Evolutionary conservation across 225 moss, liverwort and hornwort genomes (phyloP).

Genomic region (Physcomitrium patens): DNA sequence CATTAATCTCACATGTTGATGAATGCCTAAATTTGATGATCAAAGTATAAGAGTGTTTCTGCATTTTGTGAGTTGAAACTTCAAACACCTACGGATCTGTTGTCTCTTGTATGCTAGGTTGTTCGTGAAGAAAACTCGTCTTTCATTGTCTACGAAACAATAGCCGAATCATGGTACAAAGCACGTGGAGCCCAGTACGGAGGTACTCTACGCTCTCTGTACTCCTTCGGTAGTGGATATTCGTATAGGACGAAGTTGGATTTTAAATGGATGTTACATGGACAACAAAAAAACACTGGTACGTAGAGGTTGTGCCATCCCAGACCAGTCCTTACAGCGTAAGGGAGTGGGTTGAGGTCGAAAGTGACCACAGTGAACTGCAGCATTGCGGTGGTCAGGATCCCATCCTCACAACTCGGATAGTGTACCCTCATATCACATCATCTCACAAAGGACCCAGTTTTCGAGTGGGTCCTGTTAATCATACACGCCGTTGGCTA

Average conservation of each 20-base stretch:
- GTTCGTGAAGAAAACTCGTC: neutral
- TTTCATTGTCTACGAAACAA: constrained; percentile 5
- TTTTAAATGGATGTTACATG: neutral
- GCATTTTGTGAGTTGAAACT: neutral
- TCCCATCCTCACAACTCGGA: constrained; percentile 11
- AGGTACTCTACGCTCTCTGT: constrained; percentile 17
- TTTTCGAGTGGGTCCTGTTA: neutral
- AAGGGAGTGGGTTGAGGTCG: constrained; percentile 34
- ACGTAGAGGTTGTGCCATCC: neutral
- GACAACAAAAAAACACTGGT: constrained; percentile 21
- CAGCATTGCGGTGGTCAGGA: constrained; percentile 17
- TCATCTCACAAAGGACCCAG: neutral
- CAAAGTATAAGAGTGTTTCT: neutral
- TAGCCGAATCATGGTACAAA: constrained; percentile 6
- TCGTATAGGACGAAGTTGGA: constrained; percentile 4
- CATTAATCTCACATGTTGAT: constrained; percentile 1
- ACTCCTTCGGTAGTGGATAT: constrained; percentile 1
- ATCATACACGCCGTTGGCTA: neutral
- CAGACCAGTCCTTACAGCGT: constrained; percentile 18
- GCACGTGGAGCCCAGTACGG: constrained; percentile 40
- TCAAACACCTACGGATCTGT: neutral
- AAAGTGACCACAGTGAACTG: constrained; percentile 34
- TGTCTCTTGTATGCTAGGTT: constrained; percentile 7
- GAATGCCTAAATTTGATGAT: constrained; percentile 10
- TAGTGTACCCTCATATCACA: neutral